These are phyloP conservation scores for Syzygium aromaticum DNA, from an alignment of 345 rosid species.

Conservation along the genomic window DNA sequence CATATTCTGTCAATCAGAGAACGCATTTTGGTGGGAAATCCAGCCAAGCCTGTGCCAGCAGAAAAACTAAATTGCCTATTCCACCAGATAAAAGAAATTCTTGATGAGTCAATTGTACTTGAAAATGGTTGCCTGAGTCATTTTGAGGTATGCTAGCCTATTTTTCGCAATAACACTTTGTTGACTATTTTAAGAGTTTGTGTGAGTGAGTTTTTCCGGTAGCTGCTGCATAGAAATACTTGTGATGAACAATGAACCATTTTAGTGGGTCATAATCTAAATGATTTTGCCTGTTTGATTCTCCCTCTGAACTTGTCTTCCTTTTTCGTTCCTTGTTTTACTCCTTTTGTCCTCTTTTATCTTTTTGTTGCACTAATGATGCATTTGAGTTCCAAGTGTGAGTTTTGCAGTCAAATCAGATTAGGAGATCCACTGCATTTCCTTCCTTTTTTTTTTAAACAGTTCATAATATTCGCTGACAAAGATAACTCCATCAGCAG, in stretches of 20 bases:
- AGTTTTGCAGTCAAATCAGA: background rate
- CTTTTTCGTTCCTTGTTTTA: background rate
- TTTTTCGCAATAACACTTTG: background rate
- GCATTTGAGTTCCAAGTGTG: background rate
- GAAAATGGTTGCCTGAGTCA: conserved; percentile 74
- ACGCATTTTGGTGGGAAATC: conserved; percentile 54
- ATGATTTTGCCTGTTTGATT: background rate
- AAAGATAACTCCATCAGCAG: background rate
- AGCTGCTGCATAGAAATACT: background rate
- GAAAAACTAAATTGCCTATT: conserved; percentile 47
- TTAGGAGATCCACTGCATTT: background rate
- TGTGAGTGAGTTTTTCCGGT: background rate
- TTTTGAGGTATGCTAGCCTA: conserved; percentile 58
- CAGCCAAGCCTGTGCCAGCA: conserved; percentile 53
- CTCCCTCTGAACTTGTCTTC: background rate
- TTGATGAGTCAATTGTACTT: conserved; percentile 44
- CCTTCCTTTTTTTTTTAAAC: background rate
- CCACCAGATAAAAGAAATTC: conserved; percentile 31
- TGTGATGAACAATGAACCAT: background rate
- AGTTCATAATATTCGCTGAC: background rate
- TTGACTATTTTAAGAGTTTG: background rate
- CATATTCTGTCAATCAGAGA: conserved; percentile 75
- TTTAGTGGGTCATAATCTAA: background rate
- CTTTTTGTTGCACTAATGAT: background rate
- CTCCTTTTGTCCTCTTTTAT: background rate